Base-by-base conservation (phyloP, 768 basidiomycete genomes). In the Lactarius evosmus region DNA sequence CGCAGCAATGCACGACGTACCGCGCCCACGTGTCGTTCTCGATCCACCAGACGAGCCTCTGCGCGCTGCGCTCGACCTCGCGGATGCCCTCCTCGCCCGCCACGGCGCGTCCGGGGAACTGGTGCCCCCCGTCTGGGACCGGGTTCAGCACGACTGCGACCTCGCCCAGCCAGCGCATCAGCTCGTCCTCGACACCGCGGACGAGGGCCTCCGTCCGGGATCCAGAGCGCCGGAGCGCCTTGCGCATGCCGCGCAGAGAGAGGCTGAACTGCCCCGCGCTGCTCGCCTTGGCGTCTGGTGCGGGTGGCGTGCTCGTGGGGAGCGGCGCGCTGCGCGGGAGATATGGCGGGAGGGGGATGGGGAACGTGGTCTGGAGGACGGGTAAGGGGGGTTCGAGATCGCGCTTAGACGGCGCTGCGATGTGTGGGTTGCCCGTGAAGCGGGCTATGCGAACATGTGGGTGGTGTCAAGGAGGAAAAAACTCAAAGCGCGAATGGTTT, bases 1-100 rank as follows among this genome's bases (percentile, higher is more conserved):
- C 89, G 63, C 88, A 86, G 67, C 91, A 93, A 67, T 94, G 91
- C 7, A 93, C 85, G 52, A 93, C 83, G 69, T 90, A 93, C 34
- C 91, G 81, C 32, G 87, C 85, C 75, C 91, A 93, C 0, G 85
- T 79, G 70, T 91, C 88, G 61, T 87, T 82, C 6, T 77, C 69
- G 63, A 88, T 84, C n/a, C 77, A 79, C 91, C 91, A 93, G 4
- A 92, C 79, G 22, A 93, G 79, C 71, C 85, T 82, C 12, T 83
- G 74, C 0, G 88, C 84, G 7, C 86, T 85, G 27, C 89, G 77
- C 4, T 80, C 80, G 14, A 93, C 78, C 70, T 93, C 90, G n/a
- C 76, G 74, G 29, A 93, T 81, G 11, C 79, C 76, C 7, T 80
- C 80, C 46, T 80, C 81, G 30, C 76, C 77, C 9, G 83, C 84